These are phyloP conservation scores for Russula dissimulans DNA, from an alignment of 768 basidiomycete species.

Conservation along the genomic window DNA sequence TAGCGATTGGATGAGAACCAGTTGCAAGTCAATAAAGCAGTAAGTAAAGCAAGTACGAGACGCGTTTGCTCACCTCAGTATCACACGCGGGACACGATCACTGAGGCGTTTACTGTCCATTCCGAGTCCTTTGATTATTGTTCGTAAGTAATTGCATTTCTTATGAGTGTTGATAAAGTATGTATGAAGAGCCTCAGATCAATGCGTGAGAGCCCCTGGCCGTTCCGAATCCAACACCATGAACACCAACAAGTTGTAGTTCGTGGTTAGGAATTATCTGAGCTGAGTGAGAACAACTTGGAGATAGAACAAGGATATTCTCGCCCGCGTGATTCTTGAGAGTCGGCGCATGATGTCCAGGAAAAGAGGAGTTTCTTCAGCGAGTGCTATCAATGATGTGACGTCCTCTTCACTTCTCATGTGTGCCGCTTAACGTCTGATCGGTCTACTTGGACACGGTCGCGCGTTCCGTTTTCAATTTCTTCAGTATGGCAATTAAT, in stretches of 20 bases:
- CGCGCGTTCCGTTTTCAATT: constrained; percentile 51
- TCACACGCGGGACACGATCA: no score
- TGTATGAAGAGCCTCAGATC: no score
- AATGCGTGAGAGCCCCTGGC: no score
- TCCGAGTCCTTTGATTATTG: no score
- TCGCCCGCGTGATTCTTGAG: not conserved
- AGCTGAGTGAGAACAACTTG: not conserved
- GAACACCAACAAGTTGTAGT: not conserved
- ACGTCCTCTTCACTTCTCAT: not conserved
- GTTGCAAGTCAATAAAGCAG: no score
- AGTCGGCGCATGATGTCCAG: not conserved
- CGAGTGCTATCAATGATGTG: not conserved
- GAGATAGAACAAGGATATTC: not conserved
- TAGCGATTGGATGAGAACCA: no score
- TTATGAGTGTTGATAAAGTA: no score
- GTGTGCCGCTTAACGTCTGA: not conserved
- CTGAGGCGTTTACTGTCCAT: no score
- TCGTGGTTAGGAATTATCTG: not conserved
- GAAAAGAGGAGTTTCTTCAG: not conserved
- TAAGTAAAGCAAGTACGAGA: no score
- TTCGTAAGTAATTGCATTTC: no score
- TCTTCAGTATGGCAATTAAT: constrained; percentile 59
- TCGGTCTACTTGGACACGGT: constrained; percentile 20
- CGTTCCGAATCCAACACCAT: not conserved
- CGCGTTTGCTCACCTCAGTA: no score